Percentiles rank a stretch among this genome's conserved stretches.
Evolutionary conservation across 331 rosid genomes (phyloP).

Genomic region (Saraca asoca): DNA sequence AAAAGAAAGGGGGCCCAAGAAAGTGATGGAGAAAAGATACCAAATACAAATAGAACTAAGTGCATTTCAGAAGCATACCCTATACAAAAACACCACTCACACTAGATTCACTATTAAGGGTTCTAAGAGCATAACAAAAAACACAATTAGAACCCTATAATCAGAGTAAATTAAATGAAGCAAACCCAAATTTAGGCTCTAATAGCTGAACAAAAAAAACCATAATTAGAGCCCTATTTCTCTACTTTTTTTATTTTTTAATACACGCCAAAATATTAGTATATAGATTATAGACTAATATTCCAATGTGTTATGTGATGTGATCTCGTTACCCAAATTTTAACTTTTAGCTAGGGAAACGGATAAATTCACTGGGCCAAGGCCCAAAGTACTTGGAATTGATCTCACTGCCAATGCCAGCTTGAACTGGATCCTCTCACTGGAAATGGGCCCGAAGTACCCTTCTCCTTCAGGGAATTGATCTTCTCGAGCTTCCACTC

Average conservation of each 20-base stretch:
- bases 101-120: no score
- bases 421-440: conserved; percentile 25
- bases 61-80: no score
- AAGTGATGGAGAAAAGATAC: no score
- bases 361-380: neutral
- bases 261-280: no score
- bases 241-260: neutral
- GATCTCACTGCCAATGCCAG: conserved; percentile 1
- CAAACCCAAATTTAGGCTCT: conserved; percentile 45
- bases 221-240: conserved; percentile 45
- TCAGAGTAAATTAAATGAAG: conserved; percentile 12
- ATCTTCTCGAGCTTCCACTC: conserved; percentile 79
- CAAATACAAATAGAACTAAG: no score
- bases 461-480: conserved; percentile 65
- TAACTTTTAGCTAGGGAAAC: neutral
- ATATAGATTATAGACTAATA: neutral
- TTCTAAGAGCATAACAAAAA: no score
- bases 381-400: no score
- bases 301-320: neutral
- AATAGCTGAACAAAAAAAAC: conserved; percentile 38
- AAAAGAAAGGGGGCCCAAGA: no score
- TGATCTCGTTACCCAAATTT: neutral
- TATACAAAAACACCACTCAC: no score
- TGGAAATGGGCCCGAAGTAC: conserved; percentile 34
- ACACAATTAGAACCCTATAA: conserved; percentile 31